Evolutionary conservation across 2,329 filamentous ascomycete genomes (phyloP), one percentile per base, ranked within the genome.

Genomic region (Pseudovirgaria hyperparasitica): DNA sequence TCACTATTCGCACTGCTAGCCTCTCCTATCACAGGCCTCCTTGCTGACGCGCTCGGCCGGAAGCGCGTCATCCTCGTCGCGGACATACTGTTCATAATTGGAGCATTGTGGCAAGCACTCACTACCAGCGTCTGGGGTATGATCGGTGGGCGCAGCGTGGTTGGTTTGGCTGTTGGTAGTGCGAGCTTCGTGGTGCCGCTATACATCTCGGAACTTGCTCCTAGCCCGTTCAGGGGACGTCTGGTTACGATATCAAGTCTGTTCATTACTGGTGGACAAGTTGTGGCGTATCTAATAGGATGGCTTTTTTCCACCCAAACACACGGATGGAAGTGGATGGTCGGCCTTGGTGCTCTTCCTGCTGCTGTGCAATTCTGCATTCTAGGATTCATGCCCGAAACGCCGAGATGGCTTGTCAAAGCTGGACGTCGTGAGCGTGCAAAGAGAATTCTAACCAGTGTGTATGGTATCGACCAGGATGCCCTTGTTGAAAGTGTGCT

Each of bases 241-340:
- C 60, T 96, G 21, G 79, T 94, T 4, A 92, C 84, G 1, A 70
- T 90, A 30, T 76, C 82, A 32, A 73, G 78, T 15, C 58, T 94
- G 13, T 85, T 92, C 40, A 77, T 94, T 30, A 93, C 86, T 0
- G 62, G 81, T 8, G 87, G 87, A 0, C 86, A 94, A 55, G 81
- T 93, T 2, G 70, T 92, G 12, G 86, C 87, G 2, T 94, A 94
- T 52, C 49, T 92, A 2, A 58, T 85, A 5, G 87, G 87, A 2
- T 93, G 81, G 78, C 52, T 65, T 0, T 76, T 92, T 24, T 67
- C 72, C 5, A 35, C 36, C 7, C 64, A 68, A 6, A 33, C 27
- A 4, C 37, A 43, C 23, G 82, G 79, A 2, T 96, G 87, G 86
- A 65, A 84, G 26, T 92, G 81, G 76, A 86, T 93, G 70, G 85